Evolutionary conservation across 2,329 filamentous ascomycete genomes (phyloP), one percentile per base, ranked within the genome.

Genomic region (Trichoderma arundinaceum): DNA sequence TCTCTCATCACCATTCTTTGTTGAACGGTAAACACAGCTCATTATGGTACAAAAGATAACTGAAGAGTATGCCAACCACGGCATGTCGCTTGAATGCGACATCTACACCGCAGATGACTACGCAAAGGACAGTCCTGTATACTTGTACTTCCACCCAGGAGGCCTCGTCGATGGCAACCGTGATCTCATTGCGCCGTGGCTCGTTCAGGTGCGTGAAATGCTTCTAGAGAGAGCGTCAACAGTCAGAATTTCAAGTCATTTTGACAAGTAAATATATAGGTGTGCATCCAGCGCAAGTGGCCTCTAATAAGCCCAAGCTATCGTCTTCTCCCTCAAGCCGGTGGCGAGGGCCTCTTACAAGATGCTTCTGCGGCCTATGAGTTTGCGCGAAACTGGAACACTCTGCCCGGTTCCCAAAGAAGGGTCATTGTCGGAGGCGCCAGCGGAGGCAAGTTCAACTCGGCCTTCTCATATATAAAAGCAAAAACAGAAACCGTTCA

Each of bases 91-190:
- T 22, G 69, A 77, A 59, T 78, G 77, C 69, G 77, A 77, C 69
- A 68, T 79, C 39, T 78, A 77, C 68, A 67, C 72, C 8, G 67
- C 67, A 13, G 57, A 58, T 5, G 69, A 71, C 67, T 72, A 72
- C 32, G 68, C 72, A 1, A 32, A 67, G 19, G 64, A 68, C 51
- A 64, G 68, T 1, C 74, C 75, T 4, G 73, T 76, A n/a, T 72
- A 78, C 33, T 69, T 79, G 17, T 79, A 76, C 69, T 79, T 79
- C 65, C 77, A 79, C 38, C 71, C 76, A 0, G 77, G 77, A 15
- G 76, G 76, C 0, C 71, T 78, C 6, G 71, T 75, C 12, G 71
- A 70, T n/a, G 77, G 75, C 58, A 71, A 72, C 12, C 72, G 74
- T 9, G 71, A 70, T 22, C 70, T 68, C 7, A 69, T 79, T 10